Evolutionary conservation across 2,329 filamentous ascomycete genomes (phyloP).

Genomic region (Lachnellula subtilissima): DNA sequence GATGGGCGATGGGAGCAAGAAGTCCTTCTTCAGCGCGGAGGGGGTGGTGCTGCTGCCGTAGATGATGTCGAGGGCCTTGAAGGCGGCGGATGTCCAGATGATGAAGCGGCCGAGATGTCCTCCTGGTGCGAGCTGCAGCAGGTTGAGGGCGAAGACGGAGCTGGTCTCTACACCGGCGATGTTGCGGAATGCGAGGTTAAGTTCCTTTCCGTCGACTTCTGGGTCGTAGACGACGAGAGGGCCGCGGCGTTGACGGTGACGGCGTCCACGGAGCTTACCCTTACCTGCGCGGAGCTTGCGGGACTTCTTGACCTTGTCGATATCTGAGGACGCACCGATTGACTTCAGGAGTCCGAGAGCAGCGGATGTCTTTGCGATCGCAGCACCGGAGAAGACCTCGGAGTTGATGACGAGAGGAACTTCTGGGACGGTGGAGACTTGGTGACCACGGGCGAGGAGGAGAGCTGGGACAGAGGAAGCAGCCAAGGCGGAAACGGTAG

Average conservation of each 20-base stretch:
- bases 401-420: conserved; percentile 96
- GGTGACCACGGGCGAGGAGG: conserved; percentile 94
- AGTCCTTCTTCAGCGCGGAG: conserved; percentile 97
- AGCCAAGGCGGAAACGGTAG: conserved; percentile 93
- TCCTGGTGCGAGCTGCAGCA: conserved; percentile 97
- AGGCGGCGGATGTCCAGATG: conserved; percentile 96
- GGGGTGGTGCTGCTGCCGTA: conserved; percentile 90
- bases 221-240: conserved; percentile 98
- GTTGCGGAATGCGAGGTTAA: conserved; percentile 96
- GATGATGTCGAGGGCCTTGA: conserved; percentile 93
- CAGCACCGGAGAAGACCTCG: conserved; percentile 73
- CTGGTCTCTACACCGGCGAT: conserved; percentile 96
- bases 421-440: conserved; percentile 85
- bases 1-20: conserved; percentile 88
- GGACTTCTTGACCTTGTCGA: conserved; percentile 94
- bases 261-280: conserved; percentile 96
- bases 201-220: conserved; percentile 89
- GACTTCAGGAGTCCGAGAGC: conserved; percentile 85
- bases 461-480: conserved; percentile 93
- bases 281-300: conserved; percentile 98
- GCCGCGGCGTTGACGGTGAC: conserved; percentile 95
- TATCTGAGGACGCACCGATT: conserved; percentile 81
- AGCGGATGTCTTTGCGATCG: conserved; percentile 81
- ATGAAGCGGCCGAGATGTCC: conserved; percentile 99
- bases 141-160: conserved; percentile 90